Evolutionary conservation across 148 eudicot genomes (phyloP).

Genomic region (Camellia granthamiana): DNA sequence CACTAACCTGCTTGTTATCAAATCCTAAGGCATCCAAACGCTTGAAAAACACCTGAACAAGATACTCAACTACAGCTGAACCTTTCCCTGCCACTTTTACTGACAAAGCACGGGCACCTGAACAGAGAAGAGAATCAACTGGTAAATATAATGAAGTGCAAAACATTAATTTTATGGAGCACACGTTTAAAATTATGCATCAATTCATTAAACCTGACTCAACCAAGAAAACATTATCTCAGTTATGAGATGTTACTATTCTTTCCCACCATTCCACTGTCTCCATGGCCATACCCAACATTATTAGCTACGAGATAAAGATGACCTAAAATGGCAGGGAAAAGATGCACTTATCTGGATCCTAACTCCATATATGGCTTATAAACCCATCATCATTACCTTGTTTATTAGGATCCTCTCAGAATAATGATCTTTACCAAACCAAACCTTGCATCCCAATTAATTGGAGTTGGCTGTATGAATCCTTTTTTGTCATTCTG

Average conservation of each 20-base stretch:
- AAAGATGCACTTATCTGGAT: background rate
- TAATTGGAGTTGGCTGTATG: no score
- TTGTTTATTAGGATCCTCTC: background rate
- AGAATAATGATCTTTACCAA: background rate
- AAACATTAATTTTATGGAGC: background rate
- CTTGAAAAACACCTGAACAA: slow-evolving; percentile 75
- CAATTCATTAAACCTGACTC: background rate
- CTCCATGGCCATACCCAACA: no score
- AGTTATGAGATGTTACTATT: background rate
- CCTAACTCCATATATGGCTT: background rate
- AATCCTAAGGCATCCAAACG: slow-evolving; percentile 77
- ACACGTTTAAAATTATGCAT: slow-evolving; percentile 1
- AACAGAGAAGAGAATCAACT: slow-evolving; percentile 14
- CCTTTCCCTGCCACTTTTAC: slow-evolving; percentile 85
- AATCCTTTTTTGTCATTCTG: no score
- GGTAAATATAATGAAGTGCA: background rate
- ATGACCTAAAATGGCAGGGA: background rate
- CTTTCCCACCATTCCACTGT: no score
- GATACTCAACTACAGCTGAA: slow-evolving; percentile 64
- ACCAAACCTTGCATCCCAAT: background rate
- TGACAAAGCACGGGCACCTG: slow-evolving; percentile 90
- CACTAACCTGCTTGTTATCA: slow-evolving; percentile 76
- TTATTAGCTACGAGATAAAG: no score
- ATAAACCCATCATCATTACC: background rate
- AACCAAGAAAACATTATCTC: background rate